These are phyloP conservation scores for Potentilla sterilis DNA, from an alignment of 306 rosid species.

Conservation along the genomic window DNA sequence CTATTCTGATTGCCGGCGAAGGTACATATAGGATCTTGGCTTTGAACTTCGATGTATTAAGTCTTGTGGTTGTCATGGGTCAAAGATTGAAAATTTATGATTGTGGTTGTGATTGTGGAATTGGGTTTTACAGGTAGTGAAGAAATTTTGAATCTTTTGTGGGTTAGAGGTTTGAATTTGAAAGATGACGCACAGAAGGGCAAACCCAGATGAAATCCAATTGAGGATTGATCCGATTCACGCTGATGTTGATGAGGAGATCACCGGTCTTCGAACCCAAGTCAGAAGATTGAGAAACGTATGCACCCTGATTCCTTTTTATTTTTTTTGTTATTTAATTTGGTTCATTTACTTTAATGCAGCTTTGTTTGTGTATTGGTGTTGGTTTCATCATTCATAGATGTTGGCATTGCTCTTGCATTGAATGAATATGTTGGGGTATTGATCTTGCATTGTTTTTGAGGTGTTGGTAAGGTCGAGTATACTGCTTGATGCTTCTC, in stretches of 20 bases:
- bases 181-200: conserved; percentile 1
- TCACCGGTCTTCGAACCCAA: conserved; percentile 81
- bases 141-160: not conserved
- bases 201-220: conserved; percentile 75
- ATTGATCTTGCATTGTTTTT: not conserved
- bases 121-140: not conserved
- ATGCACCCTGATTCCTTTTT: conserved; percentile 18
- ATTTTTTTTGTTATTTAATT: not conserved
- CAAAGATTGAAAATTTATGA: not conserved
- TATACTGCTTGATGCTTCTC: not conserved
- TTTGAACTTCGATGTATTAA: not conserved
- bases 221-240: conserved; percentile 78
- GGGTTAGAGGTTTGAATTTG: not conserved
- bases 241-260: conserved; percentile 69
- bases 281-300: conserved; percentile 75
- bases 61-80: not conserved
- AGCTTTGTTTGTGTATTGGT: not conserved
- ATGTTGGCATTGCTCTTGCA: not conserved
- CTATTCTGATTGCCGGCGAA: not conserved
- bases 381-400: not conserved
- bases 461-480: not conserved
- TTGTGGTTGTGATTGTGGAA: not conserved
- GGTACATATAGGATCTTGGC: not conserved
- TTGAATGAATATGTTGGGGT: not conserved
- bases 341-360: not conserved